Percentiles rank a stretch among this genome's conserved stretches.
phyloP scores from a whole-genome alignment of 768 basidiomycete species.

The Tulasnella sp. region DNA sequence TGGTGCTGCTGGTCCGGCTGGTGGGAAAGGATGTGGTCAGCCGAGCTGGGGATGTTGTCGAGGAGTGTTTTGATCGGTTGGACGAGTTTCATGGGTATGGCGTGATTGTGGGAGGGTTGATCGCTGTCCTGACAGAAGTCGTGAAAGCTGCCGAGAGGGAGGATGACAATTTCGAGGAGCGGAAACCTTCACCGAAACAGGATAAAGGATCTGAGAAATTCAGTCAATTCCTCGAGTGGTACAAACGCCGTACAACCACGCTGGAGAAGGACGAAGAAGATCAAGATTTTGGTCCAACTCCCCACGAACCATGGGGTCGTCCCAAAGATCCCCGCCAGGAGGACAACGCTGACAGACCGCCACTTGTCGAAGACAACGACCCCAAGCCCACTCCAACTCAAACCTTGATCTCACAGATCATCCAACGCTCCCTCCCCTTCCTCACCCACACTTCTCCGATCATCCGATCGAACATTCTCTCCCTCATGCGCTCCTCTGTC shows the following conservation, averaged over 20 bases:
- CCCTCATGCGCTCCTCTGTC: conserved; percentile 61
- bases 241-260: conserved; percentile 37
- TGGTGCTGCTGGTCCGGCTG: conserved; percentile 73
- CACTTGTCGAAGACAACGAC: conserved; percentile 28
- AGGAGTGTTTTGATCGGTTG: conserved; percentile 92
- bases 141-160: conserved; percentile 64
- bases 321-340: not conserved
- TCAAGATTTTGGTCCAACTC: conserved; percentile 49
- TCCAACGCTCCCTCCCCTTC: conserved; percentile 79
- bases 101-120: conserved; percentile 70
- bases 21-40: conserved; percentile 82
- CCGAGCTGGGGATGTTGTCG: conserved; percentile 86
- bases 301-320: conserved; percentile 45
- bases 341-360: not conserved
- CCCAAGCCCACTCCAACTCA: conserved; percentile 60
- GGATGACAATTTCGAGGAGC: conserved; percentile 28
- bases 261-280: conserved; percentile 30
- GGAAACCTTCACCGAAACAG: conserved; percentile 16
- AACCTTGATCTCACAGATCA: conserved; percentile 68
- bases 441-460: conserved; percentile 81
- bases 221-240: conserved; percentile 52
- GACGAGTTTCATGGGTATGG: conserved; percentile 95
- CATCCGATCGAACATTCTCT: conserved; percentile 75
- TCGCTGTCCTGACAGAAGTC: conserved; percentile 80
- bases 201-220: conserved; percentile 21